Evolutionary conservation across 2,329 filamentous ascomycete genomes (phyloP).

Genomic region (Cordyceps javanica): DNA sequence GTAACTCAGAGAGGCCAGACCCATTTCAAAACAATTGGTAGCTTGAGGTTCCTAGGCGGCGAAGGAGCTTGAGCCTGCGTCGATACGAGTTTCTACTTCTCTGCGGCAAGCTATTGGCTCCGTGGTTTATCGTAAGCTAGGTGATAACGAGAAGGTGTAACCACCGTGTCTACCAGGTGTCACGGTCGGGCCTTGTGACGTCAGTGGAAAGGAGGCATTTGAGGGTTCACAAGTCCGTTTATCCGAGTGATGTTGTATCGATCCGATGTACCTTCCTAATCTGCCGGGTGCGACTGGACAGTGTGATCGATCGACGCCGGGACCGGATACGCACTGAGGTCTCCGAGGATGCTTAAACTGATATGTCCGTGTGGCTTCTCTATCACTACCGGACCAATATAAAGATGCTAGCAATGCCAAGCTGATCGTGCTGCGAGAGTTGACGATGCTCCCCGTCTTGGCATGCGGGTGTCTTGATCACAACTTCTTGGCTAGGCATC

Average conservation of each 20-base stretch:
- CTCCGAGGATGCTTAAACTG: not conserved
- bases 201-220: not conserved
- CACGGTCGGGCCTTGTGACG: not conserved
- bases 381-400: not conserved
- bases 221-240: not conserved
- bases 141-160: slow-evolving; percentile 1
- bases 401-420: not conserved
- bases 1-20: no score
- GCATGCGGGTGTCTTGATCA: not conserved
- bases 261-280: not conserved
- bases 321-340: not conserved
- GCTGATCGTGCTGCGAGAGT: not conserved
- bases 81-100: not conserved
- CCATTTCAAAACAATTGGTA: no score
- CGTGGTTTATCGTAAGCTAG: not conserved
- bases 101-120: not conserved
- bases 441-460: not conserved
- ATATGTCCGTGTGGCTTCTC: not conserved
- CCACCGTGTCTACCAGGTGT: not conserved
- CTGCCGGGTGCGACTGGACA: not conserved
- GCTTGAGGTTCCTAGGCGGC: no score
- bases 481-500: not conserved
- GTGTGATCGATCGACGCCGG: not conserved
- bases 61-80: no score
- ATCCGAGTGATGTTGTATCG: not conserved